Percentiles rank a stretch among this genome's conserved stretches.
Conservation (phyloP, 1,139 yeast species). For the Debaryomyces udenii region DNA sequence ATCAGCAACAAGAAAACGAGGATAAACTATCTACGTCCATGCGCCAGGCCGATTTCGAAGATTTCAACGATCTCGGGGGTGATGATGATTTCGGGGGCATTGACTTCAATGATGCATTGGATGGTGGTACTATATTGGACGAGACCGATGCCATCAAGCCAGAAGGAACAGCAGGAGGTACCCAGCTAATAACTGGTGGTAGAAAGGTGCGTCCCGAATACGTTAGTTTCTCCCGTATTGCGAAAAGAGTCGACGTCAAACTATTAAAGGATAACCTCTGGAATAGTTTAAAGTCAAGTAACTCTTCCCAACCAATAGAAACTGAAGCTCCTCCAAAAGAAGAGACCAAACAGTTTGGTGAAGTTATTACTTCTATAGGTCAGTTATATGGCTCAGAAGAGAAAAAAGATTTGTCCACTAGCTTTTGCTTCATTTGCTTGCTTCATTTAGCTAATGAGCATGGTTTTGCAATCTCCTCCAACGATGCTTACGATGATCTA, state of each 20-base stretch:
- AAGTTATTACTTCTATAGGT: slow-evolving; percentile 54
- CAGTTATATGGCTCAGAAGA: slow-evolving; percentile 54
- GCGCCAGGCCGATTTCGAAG: slow-evolving; percentile 50
- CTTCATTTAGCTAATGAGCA: slow-evolving; percentile 90
- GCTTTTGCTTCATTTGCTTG: slow-evolving; percentile 84
- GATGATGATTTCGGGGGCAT: slow-evolving; percentile 45
- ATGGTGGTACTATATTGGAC: slow-evolving; percentile 26
- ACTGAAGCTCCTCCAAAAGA: slow-evolving; percentile 5
- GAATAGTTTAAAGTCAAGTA: slow-evolving; percentile 50
- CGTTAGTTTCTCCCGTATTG: slow-evolving; percentile 75
- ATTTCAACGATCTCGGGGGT: slow-evolving; percentile 41
- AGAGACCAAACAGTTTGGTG: slow-evolving; percentile 42
- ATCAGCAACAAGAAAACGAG: slow-evolving; percentile 41
- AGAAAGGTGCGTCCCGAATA: slow-evolving; percentile 57
- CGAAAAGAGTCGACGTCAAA: slow-evolving; percentile 84
- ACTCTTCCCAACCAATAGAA: slow-evolving; percentile 10
- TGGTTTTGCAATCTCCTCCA: slow-evolving; percentile 66
- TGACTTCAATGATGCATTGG: slow-evolving; percentile 50
- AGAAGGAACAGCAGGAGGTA: slow-evolving; percentile 23
- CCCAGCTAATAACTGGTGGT: slow-evolving; percentile 42
- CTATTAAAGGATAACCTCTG: slow-evolving; percentile 81
- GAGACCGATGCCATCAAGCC: slow-evolving; percentile 26
- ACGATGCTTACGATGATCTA: slow-evolving; percentile 60
- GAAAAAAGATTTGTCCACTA: slow-evolving; percentile 73
- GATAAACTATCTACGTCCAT: slow-evolving; percentile 45